A percentile compares a stretch with the other conserved stretches of the same genome.
These are phyloP conservation scores for Phytophthora sp. DNA, from an alignment of 352 stramenopile species.

Conservation along the genomic window DNA sequence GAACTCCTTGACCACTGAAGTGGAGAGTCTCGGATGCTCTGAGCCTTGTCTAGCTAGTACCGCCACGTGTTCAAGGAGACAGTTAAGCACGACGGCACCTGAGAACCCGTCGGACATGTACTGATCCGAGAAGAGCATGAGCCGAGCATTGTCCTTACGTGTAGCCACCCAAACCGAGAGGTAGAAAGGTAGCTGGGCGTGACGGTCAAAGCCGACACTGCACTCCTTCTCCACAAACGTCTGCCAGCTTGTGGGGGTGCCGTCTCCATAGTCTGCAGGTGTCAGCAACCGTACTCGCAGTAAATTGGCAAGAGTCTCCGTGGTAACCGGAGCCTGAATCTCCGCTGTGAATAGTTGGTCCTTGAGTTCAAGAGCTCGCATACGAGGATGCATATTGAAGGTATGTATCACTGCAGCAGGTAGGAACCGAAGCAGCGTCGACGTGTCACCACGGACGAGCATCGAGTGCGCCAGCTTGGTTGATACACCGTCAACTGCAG, in stretches of 20 bases:
- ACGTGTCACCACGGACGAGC: slow-evolving; percentile 34
- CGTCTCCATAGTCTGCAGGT: slow-evolving; percentile 35
- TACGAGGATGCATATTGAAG: slow-evolving; percentile 57
- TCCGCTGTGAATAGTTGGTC: slow-evolving; percentile 41
- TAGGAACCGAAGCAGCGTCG: slow-evolving; percentile 34
- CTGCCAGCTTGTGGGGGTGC: slow-evolving; percentile 45
- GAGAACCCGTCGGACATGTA: slow-evolving; percentile 53
- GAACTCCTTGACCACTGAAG: slow-evolving; percentile 12
- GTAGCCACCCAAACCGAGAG: slow-evolving; percentile 44
- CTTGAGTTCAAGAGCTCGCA: slow-evolving; percentile 48
- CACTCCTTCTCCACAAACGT: slow-evolving; percentile 51
- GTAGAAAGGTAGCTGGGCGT: slow-evolving; percentile 47
- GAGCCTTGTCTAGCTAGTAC: slow-evolving; percentile 20
- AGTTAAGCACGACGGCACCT: slow-evolving; percentile 44
- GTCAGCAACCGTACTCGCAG: slow-evolving; percentile 25
- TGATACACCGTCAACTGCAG: slow-evolving; percentile 29
- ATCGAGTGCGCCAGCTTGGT: slow-evolving; percentile 49
- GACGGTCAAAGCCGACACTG: slow-evolving; percentile 44
- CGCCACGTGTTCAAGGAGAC: slow-evolving; percentile 44
- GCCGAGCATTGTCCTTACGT: slow-evolving; percentile 25
- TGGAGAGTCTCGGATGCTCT: neutral
- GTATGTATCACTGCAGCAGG: slow-evolving; percentile 39
- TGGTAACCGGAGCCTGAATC: slow-evolving; percentile 42
- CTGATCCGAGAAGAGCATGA: slow-evolving; percentile 60
- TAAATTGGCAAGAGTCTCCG: slow-evolving; percentile 31